phyloP scores from a whole-genome alignment of 257 asterid species.

The Capsicum pubescens region DNA sequence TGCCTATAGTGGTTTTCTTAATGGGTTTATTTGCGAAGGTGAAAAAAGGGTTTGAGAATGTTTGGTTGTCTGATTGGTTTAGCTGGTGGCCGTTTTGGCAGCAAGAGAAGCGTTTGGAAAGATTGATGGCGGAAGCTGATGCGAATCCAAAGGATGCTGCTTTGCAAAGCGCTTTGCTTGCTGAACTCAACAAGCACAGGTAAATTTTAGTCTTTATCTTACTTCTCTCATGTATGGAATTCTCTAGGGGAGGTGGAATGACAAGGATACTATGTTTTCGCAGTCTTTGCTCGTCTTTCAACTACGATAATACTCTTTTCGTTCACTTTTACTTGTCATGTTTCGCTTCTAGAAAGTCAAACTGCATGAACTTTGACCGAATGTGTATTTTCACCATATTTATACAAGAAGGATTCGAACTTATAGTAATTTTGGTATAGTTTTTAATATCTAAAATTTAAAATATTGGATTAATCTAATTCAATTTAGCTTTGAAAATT shows the following conservation, averaged over 20 bases:
- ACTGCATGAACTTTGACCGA: too few relatives aligned
- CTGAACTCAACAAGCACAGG: slow-evolving; percentile 92
- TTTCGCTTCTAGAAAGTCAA: too few relatives aligned
- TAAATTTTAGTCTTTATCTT: slow-evolving; percentile 16
- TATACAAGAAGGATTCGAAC: too few relatives aligned
- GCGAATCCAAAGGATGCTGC: slow-evolving; percentile 77
- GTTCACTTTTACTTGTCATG: too few relatives aligned
- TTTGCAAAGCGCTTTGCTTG: slow-evolving; percentile 72
- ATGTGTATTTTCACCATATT: too few relatives aligned
- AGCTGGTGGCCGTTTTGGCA: slow-evolving; percentile 89
- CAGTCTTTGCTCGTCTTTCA: neutral
- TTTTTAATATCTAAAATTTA: too few relatives aligned
- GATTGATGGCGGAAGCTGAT: slow-evolving; percentile 81
- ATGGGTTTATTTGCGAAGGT: slow-evolving; percentile 62
- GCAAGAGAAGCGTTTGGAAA: slow-evolving; percentile 77
- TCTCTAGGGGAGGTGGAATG: neutral
- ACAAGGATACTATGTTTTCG: neutral
- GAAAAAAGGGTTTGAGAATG: slow-evolving; percentile 56
- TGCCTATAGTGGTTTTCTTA: slow-evolving; percentile 67
- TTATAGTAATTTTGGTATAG: too few relatives aligned
- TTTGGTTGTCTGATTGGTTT: slow-evolving; percentile 65
- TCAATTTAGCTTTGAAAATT: too few relatives aligned
- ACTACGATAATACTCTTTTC: neutral
- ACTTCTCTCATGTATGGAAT: too few relatives aligned
- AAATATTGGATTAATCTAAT: too few relatives aligned